Evolutionary conservation across 495 filamentous ascomycete species (phyloP), one percentile per base, ranked within the genome.

Genomic region (Hypoxylon rickii): DNA sequence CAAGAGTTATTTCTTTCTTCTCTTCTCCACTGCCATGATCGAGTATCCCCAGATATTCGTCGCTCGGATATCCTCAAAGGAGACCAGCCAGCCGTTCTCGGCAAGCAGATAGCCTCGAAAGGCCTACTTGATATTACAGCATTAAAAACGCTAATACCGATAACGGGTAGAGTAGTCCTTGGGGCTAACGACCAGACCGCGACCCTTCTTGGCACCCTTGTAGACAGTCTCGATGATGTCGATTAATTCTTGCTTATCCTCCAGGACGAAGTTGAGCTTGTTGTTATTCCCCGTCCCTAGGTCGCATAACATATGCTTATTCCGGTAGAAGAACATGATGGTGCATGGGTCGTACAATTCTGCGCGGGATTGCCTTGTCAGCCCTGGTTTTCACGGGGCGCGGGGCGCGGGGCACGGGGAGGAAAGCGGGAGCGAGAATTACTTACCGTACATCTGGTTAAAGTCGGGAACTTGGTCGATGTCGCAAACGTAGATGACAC

Each of bases 241-340:
- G 63, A 98, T 97, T 66, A 98, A 73, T 75, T 98, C 94, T 71
- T 98, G 94, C 74, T 98, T 97, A 68, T 98, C 94, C 73, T 97
- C 94, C 48, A 97, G 73, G 32, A 97, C 92, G 85, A 90, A 97
- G 73, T 97, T 97, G 64, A 96, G 79, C 47, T 70, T 70, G 73
- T 98, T 97, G 72, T 98, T 98, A 75, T 98, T 96, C 63, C 94
- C 94, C 3, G 95, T 97, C 10, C 94, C 93, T 58, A 96, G 94
- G 84, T 97, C 94, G 70, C 88, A 92, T 89, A 95, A 94, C 87
- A 98, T 97, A 72, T 97, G 92, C 73, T 97, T 97, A 70, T 97
- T 97, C 40, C 94, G 83, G 75, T 92, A 98, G 81, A 97, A 98
- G 80, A 94, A 96, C 82, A 88, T 88, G 53, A 88, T 82, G 4